A percentile compares a stretch with the other conserved stretches of the same genome.
Evolutionary conservation across 371 early-diverging fungal genomes (phyloP).

Genomic region (Lichtheimia hyalospora): DNA sequence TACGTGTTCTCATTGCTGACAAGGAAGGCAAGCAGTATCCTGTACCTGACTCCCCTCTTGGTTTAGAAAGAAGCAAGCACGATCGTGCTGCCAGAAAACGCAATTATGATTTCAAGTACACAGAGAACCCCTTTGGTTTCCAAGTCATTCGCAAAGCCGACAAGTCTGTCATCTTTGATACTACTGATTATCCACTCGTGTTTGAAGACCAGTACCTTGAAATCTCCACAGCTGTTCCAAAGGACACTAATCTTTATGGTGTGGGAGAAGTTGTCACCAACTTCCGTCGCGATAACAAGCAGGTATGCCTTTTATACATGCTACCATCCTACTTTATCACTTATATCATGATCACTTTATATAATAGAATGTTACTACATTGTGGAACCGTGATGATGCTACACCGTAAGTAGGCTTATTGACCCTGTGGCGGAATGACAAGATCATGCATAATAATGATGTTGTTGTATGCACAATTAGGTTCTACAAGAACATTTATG

Average conservation of each 20-base stretch:
- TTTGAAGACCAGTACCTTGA: conserved; percentile 75
- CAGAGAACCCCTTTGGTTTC: conserved; percentile 57
- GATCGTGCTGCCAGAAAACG: conserved; percentile 14
- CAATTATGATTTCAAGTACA: conserved; percentile 49
- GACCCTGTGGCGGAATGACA: not conserved
- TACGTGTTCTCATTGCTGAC: conserved; percentile 59
- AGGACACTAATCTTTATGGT: conserved; percentile 68
- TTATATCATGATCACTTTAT: not conserved
- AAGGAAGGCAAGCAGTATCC: conserved; percentile 42
- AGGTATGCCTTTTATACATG: not conserved
- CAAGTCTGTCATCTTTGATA: conserved; percentile 58
- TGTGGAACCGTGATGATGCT: conserved; percentile 61
- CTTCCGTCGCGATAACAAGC: conserved; percentile 3
- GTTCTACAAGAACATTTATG: conserved; percentile 64
- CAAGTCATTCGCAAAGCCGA: conserved; percentile 49
- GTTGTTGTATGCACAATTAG: not conserved
- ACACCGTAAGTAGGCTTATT: conserved; percentile 33
- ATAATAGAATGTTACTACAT: conserved; percentile 39
- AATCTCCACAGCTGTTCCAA: conserved; percentile 50
- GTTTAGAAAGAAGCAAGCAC: conserved; percentile 25
- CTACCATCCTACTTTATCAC: not conserved
- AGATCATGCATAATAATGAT: not conserved
- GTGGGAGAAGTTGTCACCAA: conserved; percentile 55
- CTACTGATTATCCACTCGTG: conserved; percentile 55
- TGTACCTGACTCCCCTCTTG: conserved; percentile 55